phyloP scores from a whole-genome alignment of 2,329 filamentous ascomycete species.

The Colletotrichum sp. region DNA sequence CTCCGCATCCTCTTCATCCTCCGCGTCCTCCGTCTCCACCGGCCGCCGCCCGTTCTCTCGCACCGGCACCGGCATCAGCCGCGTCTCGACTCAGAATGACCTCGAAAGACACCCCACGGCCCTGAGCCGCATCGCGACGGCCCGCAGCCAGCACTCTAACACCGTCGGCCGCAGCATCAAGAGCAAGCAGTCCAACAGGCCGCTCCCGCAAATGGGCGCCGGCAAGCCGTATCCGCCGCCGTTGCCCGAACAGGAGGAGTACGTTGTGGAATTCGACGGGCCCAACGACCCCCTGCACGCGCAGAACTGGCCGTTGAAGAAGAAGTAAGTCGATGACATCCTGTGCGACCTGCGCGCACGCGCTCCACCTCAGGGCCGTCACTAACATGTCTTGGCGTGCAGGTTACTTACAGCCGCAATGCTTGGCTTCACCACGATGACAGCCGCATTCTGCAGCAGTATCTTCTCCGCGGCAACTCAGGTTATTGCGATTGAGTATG shows the following conservation, averaged over 20 bases:
- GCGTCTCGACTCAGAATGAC: slow-evolving; percentile 69
- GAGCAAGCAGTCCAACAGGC: slow-evolving; percentile 58
- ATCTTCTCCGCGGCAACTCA: slow-evolving; percentile 74
- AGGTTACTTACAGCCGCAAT: slow-evolving; percentile 69
- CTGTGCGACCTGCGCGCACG: background rate
- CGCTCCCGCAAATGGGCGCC: slow-evolving; percentile 72
- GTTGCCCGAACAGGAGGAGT: slow-evolving; percentile 74
- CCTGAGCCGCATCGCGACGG: slow-evolving; percentile 74
- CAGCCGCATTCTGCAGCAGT: slow-evolving; percentile 66
- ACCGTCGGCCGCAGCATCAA: slow-evolving; percentile 68
- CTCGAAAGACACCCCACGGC: slow-evolving; percentile 74
- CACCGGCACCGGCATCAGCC: slow-evolving; percentile 55
- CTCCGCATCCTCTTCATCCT: slow-evolving; percentile 56
- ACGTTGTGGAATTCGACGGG: slow-evolving; percentile 86
- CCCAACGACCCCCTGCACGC: slow-evolving; percentile 83
- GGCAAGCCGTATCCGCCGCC: slow-evolving; percentile 78
- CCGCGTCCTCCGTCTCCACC: slow-evolving; percentile 47
- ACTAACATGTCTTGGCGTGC: slow-evolving; percentile 10
- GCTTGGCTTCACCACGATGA: slow-evolving; percentile 76
- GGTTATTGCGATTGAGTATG: slow-evolving; percentile 61
- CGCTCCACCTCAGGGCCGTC: background rate
- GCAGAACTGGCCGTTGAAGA: slow-evolving; percentile 83
- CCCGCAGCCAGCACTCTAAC: slow-evolving; percentile 70
- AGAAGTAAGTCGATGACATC: slow-evolving; percentile 63
- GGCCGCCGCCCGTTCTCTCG: slow-evolving; percentile 37